A percentile compares a stretch with the other conserved stretches of the same genome.
Evolutionary conservation across 352 stramenopile genomes (phyloP).

Genomic region (Phytophthora cajani): DNA sequence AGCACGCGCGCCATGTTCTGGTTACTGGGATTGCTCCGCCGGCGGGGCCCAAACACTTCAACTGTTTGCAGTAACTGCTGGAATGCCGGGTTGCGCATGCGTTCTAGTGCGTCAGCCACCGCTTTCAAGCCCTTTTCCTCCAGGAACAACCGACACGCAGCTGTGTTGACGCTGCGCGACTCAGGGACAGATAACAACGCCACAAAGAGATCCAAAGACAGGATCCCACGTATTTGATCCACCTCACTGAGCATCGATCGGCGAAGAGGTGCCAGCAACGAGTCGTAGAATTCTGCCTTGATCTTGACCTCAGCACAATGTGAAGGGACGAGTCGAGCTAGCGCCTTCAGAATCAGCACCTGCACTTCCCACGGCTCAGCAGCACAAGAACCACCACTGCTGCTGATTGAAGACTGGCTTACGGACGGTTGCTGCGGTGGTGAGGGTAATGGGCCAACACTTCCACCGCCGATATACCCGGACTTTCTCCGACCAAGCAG

Average conservation of each 20-base stretch:
- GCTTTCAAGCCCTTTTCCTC: conserved; percentile 56
- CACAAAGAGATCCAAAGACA: conserved; percentile 76
- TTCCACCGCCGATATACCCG: conserved; percentile 42
- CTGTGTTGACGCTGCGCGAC: conserved; percentile 56
- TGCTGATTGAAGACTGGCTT: conserved; percentile 13
- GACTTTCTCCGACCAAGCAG: conserved; percentile 65
- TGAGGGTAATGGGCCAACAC: conserved; percentile 20
- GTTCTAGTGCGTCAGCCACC: conserved; percentile 64
- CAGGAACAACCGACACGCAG: conserved; percentile 62
- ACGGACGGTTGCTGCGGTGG: conserved; percentile 20
- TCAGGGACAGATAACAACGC: conserved; percentile 60
- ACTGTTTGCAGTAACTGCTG: conserved; percentile 62
- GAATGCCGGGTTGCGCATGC: conserved; percentile 75
- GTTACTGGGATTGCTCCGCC: conserved; percentile 30
- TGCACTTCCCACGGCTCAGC: conserved; percentile 79
- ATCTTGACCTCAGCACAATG: conserved; percentile 65
- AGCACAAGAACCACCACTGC: conserved; percentile 30
- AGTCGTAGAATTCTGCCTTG: conserved; percentile 62
- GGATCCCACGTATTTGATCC: conserved; percentile 79
- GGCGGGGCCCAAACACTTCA: conserved; percentile 31
- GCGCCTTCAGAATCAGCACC: conserved; percentile 79
- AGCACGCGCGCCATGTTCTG: conserved; percentile 64
- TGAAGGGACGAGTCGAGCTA: conserved; percentile 65
- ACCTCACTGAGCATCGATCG: conserved; percentile 72
- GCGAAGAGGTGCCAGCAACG: conserved; percentile 64